Evolutionary conservation across 2,329 filamentous ascomycete genomes (phyloP).

Genomic region (Fusarium lyarnte): DNA sequence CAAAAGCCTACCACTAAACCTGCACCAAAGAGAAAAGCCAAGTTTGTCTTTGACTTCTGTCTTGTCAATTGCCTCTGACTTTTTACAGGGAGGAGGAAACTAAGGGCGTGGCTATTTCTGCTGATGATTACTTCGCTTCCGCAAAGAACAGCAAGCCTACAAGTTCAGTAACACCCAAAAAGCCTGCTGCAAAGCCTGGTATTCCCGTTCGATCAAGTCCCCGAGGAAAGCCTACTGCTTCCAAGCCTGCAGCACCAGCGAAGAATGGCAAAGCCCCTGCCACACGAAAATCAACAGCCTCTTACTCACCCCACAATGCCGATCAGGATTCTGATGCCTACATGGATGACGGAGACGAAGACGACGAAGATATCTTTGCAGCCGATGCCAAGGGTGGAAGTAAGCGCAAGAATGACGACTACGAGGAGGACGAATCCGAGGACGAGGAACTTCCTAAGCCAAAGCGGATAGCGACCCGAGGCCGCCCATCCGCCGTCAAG

Average conservation of each 20-base stretch:
- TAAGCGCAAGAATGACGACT: conserved; percentile 78
- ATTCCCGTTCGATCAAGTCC: conserved; percentile 64
- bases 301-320: conserved; percentile 52
- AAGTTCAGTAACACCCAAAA: conserved; percentile 53
- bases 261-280: conserved; percentile 46
- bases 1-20: conserved; percentile 65
- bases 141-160: conserved; percentile 53
- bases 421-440: conserved; percentile 78
- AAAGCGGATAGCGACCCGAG: conserved; percentile 63
- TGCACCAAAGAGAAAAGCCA: conserved; percentile 63
- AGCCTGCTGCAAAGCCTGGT: conserved; percentile 53
- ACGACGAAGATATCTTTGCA: conserved; percentile 85
- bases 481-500: conserved; percentile 37
- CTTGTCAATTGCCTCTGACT: background rate
- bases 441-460: conserved; percentile 72
- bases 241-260: conserved; percentile 43
- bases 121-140: conserved; percentile 67
- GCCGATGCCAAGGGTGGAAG: conserved; percentile 73
- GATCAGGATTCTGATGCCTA: conserved; percentile 67
- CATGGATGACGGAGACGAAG: conserved; percentile 73
- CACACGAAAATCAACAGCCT: conserved; percentile 55
- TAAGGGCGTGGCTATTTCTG: conserved; percentile 62
- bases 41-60: conserved; percentile 49
- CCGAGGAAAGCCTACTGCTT: conserved; percentile 53
- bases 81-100: conserved; percentile 51